phyloP scores from a whole-genome alignment of 1,284 basidiomycete species.

The Heliocybe sulcata region DNA sequence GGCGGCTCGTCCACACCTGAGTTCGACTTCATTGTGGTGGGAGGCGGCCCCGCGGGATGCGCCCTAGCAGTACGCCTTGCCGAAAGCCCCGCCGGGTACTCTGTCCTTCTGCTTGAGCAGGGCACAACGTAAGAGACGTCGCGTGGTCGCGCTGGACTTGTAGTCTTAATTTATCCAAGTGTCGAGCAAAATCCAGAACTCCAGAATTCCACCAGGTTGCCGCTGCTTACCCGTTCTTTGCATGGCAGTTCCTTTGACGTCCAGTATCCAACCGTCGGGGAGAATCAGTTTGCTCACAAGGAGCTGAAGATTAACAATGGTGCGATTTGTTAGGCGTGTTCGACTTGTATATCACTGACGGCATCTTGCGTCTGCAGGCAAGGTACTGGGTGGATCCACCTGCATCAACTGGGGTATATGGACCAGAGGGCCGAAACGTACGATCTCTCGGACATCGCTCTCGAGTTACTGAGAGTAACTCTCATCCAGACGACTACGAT shows the following conservation, averaged over 20 bases:
- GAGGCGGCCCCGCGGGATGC: not conserved
- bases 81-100: not conserved
- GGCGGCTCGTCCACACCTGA: not conserved
- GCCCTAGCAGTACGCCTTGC: not conserved
- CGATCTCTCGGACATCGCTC: not conserved
- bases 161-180: not conserved
- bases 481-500: not conserved
- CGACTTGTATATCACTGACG: not conserved
- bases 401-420: not conserved
- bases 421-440: not conserved
- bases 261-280: not conserved
- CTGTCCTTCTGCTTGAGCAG: not conserved
- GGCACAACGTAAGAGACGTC: not conserved
- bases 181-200: not conserved
- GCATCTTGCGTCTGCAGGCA: not conserved
- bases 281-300: not conserved
- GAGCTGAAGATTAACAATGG: not conserved
- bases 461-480: not conserved
- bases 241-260: not conserved
- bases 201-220: not conserved
- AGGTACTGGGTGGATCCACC: not conserved
- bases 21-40: not conserved
- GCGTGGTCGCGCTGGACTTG: not conserved
- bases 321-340: not conserved
- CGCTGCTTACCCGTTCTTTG: not conserved